A percentile compares a stretch with the other conserved stretches of the same genome.
phyloP scores from a whole-genome alignment of 75 land plant species.

The Picea glauca region DNA sequence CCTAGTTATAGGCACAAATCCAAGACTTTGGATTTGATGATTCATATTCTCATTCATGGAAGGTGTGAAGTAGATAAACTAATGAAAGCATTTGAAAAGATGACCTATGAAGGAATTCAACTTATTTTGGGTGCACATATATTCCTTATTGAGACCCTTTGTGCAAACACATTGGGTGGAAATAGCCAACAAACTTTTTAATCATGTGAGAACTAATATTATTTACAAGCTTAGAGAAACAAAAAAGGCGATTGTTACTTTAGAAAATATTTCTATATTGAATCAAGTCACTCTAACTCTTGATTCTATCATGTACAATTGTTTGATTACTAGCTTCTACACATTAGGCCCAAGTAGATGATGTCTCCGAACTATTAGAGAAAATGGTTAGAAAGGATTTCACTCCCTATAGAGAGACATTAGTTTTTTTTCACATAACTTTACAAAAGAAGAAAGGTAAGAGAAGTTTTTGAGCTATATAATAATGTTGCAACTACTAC shows the following conservation, averaged over 20 bases:
- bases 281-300: background rate
- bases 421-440: background rate
- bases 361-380: background rate
- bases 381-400: slow-evolving; percentile 3
- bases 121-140: background rate
- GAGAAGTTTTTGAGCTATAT: slow-evolving; percentile 3
- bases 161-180: background rate
- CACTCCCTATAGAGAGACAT: background rate
- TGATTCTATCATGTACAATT: background rate
- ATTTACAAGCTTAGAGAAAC: background rate
- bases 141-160: slow-evolving; percentile 5
- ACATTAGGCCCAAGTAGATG: slow-evolving; percentile 5
- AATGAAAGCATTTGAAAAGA: background rate
- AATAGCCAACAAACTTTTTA: background rate
- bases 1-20: background rate
- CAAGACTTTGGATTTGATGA: slow-evolving; percentile 6
- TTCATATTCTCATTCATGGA: slow-evolving; percentile 10
- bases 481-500: background rate
- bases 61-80: background rate
- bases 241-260: background rate
- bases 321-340: background rate
- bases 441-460: slow-evolving; percentile 4
- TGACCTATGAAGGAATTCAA: slow-evolving; percentile 2
- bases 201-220: slow-evolving; percentile 1
- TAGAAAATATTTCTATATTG: background rate